Conservation (phyloP, 2,329 filamentous ascomycete genomes). For the Penicillium occitanis region DNA sequence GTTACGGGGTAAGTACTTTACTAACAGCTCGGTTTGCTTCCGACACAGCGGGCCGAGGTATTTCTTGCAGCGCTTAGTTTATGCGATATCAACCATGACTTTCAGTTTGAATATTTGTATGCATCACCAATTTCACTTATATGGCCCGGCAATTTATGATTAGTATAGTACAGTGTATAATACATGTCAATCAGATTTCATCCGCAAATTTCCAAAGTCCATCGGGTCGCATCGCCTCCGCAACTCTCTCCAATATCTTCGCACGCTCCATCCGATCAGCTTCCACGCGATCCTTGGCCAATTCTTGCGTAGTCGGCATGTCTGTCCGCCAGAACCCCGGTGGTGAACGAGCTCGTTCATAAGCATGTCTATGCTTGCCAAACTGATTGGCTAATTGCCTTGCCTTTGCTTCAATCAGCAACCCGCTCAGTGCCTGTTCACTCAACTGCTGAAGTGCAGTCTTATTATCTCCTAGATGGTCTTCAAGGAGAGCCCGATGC, state of each 20-base stretch:
- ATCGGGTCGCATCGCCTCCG: constrained; percentile 74
- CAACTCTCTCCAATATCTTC: constrained; percentile 69
- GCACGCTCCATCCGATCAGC: constrained; percentile 64
- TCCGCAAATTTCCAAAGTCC: constrained; percentile 82
- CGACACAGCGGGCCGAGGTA: constrained; percentile 14
- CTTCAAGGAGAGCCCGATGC: constrained; percentile 44
- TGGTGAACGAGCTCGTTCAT: constrained; percentile 69
- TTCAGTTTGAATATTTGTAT: not conserved
- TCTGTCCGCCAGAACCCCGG: constrained; percentile 90
- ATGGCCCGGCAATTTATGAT: not conserved
- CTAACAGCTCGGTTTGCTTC: not conserved
- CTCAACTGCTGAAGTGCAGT: constrained; percentile 51
- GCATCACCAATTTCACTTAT: not conserved
- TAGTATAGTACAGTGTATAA: not conserved
- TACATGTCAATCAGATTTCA: constrained; percentile 49
- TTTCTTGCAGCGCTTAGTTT: not conserved
- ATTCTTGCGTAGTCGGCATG: constrained; percentile 85
- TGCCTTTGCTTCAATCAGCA: constrained; percentile 74
- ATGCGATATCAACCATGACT: not conserved
- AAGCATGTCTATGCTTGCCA: constrained; percentile 75
- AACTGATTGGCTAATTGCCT: constrained; percentile 70
- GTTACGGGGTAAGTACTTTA: not conserved
- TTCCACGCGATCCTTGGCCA: constrained; percentile 63
- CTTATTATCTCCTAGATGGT: constrained; percentile 52
- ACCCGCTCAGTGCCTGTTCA: constrained; percentile 55